phyloP scores from a whole-genome alignment of 2,329 filamentous ascomycete species.

The Pseudogymnoascus sp. region DNA sequence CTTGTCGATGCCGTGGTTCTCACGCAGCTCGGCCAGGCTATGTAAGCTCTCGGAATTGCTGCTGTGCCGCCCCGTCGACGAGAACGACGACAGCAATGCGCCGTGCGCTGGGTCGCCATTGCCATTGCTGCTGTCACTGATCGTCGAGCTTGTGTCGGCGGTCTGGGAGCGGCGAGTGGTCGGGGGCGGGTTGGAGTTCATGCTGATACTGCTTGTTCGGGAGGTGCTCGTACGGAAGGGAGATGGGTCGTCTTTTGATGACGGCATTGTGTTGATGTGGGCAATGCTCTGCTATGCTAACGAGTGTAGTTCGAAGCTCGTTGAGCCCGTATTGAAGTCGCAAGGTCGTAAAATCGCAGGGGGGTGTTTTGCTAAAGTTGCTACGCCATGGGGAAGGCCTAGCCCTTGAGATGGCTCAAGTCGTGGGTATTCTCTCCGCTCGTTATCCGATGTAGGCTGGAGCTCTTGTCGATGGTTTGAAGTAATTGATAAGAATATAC shows the following conservation, averaged over 20 bases:
- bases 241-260: not conserved
- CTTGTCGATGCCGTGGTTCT: conserved; percentile 37
- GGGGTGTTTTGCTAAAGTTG: not conserved
- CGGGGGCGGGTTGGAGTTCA: not conserved
- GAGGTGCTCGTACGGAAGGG: not conserved
- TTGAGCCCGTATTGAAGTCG: not conserved
- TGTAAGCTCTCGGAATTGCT: not conserved
- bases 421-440: not conserved
- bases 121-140: conserved; percentile 16
- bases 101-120: conserved; percentile 18
- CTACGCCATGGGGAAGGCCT: not conserved
- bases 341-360: not conserved
- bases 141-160: conserved; percentile 19
- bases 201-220: not conserved
- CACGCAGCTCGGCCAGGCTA: conserved; percentile 3
- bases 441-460: not conserved
- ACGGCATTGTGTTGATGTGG: not conserved
- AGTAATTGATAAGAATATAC: not conserved
- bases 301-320: not conserved
- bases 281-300: not conserved
- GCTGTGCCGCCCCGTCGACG: not conserved
- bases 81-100: conserved; percentile 11
- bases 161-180: conserved; percentile 15
- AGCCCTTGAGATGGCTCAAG: not conserved
- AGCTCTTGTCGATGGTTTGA: not conserved